These are phyloP conservation scores for Saccharomyces hybrid DNA, from an alignment of 1,139 yeast genomes.

Conservation along the genomic window DNA sequence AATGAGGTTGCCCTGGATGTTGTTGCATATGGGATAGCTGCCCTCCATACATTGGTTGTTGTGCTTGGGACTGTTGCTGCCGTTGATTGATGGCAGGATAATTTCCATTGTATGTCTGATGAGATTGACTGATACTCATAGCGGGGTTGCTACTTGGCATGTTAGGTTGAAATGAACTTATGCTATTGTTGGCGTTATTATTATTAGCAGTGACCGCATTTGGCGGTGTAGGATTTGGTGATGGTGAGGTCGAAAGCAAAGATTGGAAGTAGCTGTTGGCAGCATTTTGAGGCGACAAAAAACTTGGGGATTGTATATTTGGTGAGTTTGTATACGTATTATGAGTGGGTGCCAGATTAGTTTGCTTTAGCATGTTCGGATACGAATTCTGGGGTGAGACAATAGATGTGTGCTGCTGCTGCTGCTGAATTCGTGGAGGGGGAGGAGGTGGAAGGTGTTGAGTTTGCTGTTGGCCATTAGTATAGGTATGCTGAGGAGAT, in stretches of 20 bases:
- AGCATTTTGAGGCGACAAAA: conserved; percentile 19
- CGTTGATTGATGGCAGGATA: conserved; percentile 8
- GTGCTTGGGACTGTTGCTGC: conserved; percentile 8
- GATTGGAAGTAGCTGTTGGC: conserved; percentile 23
- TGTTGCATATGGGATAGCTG: conserved; percentile 14
- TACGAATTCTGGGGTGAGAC: conserved; percentile 6
- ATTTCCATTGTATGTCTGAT: conserved; percentile 13
- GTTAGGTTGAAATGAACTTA: neutral
- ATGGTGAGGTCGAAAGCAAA: conserved; percentile 22
- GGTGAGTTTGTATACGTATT: conserved; percentile 9
- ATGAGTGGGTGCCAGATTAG: neutral
- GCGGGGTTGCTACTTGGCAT: neutral
- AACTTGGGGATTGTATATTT: conserved; percentile 22
- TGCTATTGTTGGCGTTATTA: neutral
- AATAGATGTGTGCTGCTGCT: conserved; percentile 5
- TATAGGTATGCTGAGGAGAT: neutral
- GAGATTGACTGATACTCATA: neutral
- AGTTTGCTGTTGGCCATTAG: conserved; percentile 12
- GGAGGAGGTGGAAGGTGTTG: conserved; percentile 21
- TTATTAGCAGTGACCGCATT: neutral
- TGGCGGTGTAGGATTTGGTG: conserved; percentile 11
- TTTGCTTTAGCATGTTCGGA: conserved; percentile 5
- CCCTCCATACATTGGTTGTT: conserved; percentile 8
- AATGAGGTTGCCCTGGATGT: conserved; percentile 12
- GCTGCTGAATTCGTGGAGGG: conserved; percentile 12